These are phyloP conservation scores for Haberlea rhodopensis DNA, from an alignment of 257 asterid genomes.

Conservation along the genomic window DNA sequence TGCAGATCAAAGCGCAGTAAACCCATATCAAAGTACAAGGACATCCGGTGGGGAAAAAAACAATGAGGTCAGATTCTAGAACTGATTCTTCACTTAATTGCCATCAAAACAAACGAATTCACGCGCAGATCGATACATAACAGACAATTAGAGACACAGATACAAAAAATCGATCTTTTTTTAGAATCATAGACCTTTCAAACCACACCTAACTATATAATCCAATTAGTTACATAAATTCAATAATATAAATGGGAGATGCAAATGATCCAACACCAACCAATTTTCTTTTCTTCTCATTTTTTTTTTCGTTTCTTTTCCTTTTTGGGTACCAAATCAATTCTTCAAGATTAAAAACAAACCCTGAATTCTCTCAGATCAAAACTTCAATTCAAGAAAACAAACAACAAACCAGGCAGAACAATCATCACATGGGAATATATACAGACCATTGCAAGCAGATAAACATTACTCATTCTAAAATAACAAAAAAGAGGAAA, in stretches of 20 bases:
- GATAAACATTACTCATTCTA: not conserved
- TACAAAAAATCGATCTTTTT: too few relatives aligned
- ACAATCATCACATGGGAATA: not conserved
- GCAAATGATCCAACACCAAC: constrained; percentile 4
- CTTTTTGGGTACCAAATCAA: not conserved
- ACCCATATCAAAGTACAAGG: not conserved
- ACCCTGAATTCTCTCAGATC: constrained; percentile 28
- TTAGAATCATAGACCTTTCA: not conserved
- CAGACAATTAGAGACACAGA: not conserved
- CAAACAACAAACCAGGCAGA: not conserved
- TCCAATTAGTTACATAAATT: not conserved
- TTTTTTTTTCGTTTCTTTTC: not conserved
- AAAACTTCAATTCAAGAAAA: not conserved
- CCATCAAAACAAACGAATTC: not conserved
- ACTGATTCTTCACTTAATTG: not conserved
- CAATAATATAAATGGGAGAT: not conserved
- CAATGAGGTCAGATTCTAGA: not conserved
- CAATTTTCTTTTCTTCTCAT: not conserved
- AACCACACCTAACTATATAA: not conserved
- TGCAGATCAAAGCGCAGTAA: not conserved
- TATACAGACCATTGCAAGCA: not conserved
- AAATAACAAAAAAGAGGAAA: not conserved
- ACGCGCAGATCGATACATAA: not conserved
- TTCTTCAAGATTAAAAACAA: not conserved
- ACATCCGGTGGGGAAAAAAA: not conserved